Evolutionary conservation across 495 filamentous ascomycete genomes (phyloP), one percentile per base, ranked within the genome.

Genomic region (Aspergillus carlsbadensis): DNA sequence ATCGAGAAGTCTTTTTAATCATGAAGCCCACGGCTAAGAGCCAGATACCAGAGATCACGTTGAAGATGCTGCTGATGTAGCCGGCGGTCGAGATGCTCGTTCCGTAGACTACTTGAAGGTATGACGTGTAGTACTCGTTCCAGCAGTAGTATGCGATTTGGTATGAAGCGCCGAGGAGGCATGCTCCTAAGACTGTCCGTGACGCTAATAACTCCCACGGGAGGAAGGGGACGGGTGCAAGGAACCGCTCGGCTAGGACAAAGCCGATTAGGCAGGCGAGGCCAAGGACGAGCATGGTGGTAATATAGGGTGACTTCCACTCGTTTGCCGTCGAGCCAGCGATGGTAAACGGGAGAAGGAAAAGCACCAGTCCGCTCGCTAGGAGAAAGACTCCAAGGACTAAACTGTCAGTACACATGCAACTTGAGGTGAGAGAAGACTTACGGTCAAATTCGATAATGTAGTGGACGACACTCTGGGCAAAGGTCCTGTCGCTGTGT

Each of bases 81-180:
- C 80, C 79, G 1, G 87, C 74, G 5, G 83, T 51, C 7, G 73
- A 71, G 56, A 85, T 59, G 63, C 55, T 78, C 6, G 84, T 72
- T 22, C 74, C 70, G 59, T 86, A 78, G 36, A 93, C 89, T 1
- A 89, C 88, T 72, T 90, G 87, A 6, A 93, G 74, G 70, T 84
- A 90, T 15, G 85, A 89, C 31, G 69, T 75, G 69, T 88, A 88
- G 69, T 83, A 85, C 45, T 67, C 69, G 62, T 82, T 74, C 84
- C 71, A 81, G 84, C 61, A 52, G 78, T 70, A 71, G 59, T 65
- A 75, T 7, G 79, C 81, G 58, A 87, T 64, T 53, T 85, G 86
- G n/a, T 88, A 71, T 1, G 70, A 70, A 20, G 83, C 64, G 22
- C 83, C 70, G 2, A 89, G 66, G 1, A 86, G 56, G 43, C 79